phyloP scores from a whole-genome alignment of 2,329 filamentous ascomycete species.

The Xylariomycetidae sp. region DNA sequence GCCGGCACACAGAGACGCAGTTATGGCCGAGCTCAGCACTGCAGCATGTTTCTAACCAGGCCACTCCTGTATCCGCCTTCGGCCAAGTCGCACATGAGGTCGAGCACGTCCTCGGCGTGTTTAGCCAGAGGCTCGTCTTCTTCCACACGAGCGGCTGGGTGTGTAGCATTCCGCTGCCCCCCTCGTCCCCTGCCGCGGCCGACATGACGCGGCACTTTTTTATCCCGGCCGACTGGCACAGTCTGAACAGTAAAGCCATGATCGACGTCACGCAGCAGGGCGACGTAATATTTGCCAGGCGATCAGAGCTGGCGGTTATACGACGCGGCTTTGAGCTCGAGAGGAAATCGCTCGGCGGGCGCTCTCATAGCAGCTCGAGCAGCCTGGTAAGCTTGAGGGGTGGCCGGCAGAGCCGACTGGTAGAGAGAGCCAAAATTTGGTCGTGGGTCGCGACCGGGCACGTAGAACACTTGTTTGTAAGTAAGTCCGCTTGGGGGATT shows the following conservation, averaged over 20 bases:
- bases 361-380: too few species aligned
- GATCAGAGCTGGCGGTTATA: not conserved
- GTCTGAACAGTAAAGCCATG: not conserved
- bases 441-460: too few species aligned
- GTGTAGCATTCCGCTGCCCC: too few species aligned
- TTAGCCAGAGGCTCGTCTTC: not conserved
- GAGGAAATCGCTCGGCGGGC: too few species aligned
- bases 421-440: too few species aligned
- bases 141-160: not conserved
- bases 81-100: not conserved
- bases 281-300: not conserved
- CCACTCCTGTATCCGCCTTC: not conserved
- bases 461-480: too few species aligned
- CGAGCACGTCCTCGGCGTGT: not conserved
- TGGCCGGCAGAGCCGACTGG: too few species aligned
- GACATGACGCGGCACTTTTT: not conserved
- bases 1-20: not conserved
- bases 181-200: too few species aligned
- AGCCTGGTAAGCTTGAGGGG: too few species aligned
- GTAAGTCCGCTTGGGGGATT: too few species aligned
- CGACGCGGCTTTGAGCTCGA: not conserved
- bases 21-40: not conserved
- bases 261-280: not conserved
- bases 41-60: too few species aligned
- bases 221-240: not conserved